These are phyloP conservation scores for Pichia norvegensis DNA, from an alignment of 1,139 yeast genomes.

Conservation along the genomic window DNA sequence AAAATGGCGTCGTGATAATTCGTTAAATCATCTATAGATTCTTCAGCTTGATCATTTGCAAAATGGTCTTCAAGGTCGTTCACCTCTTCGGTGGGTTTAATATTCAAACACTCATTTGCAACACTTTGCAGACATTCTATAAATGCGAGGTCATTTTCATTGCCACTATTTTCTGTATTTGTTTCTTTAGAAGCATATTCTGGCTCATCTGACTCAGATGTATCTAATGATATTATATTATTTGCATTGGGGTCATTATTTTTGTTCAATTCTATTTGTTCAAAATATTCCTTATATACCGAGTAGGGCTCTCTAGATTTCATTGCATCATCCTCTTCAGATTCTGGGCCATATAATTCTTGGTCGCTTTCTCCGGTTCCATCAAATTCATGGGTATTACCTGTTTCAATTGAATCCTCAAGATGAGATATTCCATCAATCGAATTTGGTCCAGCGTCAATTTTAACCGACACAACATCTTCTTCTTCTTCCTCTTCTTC, in stretches of 20 bases:
- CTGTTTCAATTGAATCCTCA: too few species aligned
- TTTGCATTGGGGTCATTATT: neutral
- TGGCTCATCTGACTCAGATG: neutral
- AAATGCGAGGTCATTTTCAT: neutral
- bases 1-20: neutral
- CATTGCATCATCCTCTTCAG: too few species aligned
- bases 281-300: neutral
- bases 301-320: neutral
- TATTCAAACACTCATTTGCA: neutral
- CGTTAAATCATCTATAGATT: neutral
- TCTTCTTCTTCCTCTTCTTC: too few species aligned
- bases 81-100: too few species aligned
- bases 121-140: neutral
- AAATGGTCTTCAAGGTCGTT: neutral
- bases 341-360: neutral
- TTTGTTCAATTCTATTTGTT: neutral
- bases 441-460: too few species aligned
- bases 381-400: too few species aligned
- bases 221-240: too few species aligned
- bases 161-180: too few species aligned
- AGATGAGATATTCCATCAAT: too few species aligned
- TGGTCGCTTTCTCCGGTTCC: too few species aligned
- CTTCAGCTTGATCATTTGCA: neutral
- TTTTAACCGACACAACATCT: too few species aligned
- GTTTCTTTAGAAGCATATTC: neutral